Percentiles rank a stretch among this genome's conserved stretches.
These are phyloP conservation scores for Nitzschia putrida DNA, from an alignment of 108 stramenopile species.

Conservation along the genomic window DNA sequence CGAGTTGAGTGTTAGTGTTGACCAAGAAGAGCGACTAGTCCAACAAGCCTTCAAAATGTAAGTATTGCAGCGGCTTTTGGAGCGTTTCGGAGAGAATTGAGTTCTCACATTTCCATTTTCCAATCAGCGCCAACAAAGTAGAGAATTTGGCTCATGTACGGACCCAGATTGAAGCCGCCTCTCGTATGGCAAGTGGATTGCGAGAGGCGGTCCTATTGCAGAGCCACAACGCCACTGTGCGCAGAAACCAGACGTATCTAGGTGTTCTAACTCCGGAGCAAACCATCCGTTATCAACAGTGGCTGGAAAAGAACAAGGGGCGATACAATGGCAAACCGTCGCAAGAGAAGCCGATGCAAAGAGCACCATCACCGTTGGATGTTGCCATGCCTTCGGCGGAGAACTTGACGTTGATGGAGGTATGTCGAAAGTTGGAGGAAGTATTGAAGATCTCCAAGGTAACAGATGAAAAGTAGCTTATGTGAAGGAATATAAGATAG, in stretches of 20 bases:
- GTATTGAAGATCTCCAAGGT: constrained; percentile 30
- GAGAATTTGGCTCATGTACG: constrained; percentile 31
- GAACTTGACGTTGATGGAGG: constrained; percentile 19
- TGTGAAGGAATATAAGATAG: too few relatives aligned
- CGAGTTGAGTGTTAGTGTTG: constrained; percentile 81
- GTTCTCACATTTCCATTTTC: background rate
- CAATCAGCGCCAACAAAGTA: constrained; percentile 33
- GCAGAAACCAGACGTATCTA: constrained; percentile 51
- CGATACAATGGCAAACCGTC: background rate
- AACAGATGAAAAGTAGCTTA: background rate
- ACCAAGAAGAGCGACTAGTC: constrained; percentile 81
- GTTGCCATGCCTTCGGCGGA: background rate
- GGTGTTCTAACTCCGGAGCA: constrained; percentile 69
- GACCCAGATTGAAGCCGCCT: constrained; percentile 56
- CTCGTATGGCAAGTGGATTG: constrained; percentile 46
- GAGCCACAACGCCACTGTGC: constrained; percentile 49
- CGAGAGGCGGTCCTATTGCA: constrained; percentile 65
- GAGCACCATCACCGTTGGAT: background rate
- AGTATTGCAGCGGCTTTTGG: constrained; percentile 11
- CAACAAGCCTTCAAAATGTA: constrained; percentile 49
- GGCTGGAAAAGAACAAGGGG: constrained; percentile 47
- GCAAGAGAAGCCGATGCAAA: background rate
- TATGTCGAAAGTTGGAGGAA: constrained; percentile 30
- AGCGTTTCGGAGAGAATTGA: too few relatives aligned
- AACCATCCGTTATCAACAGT: constrained; percentile 52